Percentiles rank a stretch among this genome's conserved stretches.
Conservation (phyloP, 2,329 filamentous ascomycete species). For the Beauveria scarabaeidicola region DNA sequence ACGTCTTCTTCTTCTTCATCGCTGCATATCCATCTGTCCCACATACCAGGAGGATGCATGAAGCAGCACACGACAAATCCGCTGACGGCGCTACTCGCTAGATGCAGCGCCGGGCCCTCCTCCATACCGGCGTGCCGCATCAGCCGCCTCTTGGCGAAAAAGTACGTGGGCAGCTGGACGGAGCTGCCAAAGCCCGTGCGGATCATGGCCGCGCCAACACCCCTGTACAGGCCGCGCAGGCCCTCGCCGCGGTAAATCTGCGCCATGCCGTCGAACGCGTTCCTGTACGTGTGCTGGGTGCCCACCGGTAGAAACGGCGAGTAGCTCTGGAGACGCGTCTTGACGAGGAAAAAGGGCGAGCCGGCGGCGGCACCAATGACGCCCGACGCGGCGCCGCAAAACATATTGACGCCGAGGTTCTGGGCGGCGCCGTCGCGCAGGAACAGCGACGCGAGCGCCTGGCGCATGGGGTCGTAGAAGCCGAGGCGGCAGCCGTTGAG, state of each 20-base stretch:
- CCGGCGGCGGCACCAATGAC: slow-evolving; percentile 88
- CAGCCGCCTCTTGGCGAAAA: slow-evolving; percentile 86
- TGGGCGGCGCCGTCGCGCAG: slow-evolving; percentile 69
- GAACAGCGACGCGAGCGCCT: slow-evolving; percentile 57
- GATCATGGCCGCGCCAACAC: slow-evolving; percentile 89
- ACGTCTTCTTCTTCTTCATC: background rate
- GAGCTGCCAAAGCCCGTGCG: slow-evolving; percentile 92
- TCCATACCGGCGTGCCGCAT: slow-evolving; percentile 78
- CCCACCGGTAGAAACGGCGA: slow-evolving; percentile 89
- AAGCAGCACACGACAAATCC: slow-evolving; percentile 95
- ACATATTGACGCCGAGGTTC: slow-evolving; percentile 84
- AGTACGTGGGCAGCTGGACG: slow-evolving; percentile 95
- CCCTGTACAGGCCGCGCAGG: slow-evolving; percentile 73
- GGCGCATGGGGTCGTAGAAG: slow-evolving; percentile 93
- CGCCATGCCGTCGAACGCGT: slow-evolving; percentile 71
- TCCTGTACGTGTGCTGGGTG: slow-evolving; percentile 89
- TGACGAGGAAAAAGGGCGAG: slow-evolving; percentile 95
- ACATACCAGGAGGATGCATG: slow-evolving; percentile 88
- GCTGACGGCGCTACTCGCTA: slow-evolving; percentile 79
- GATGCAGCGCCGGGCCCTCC: slow-evolving; percentile 80
- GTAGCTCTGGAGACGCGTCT: slow-evolving; percentile 90
- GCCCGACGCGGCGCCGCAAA: slow-evolving; percentile 81
- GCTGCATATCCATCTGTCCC: no score
- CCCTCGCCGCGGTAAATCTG: slow-evolving; percentile 76
- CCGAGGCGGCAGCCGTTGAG: slow-evolving; percentile 94